Evolutionary conservation across 768 basidiomycete species (phyloP), one percentile per base, ranked within the genome.

Genomic region (Rhodotorula toruloides): DNA sequence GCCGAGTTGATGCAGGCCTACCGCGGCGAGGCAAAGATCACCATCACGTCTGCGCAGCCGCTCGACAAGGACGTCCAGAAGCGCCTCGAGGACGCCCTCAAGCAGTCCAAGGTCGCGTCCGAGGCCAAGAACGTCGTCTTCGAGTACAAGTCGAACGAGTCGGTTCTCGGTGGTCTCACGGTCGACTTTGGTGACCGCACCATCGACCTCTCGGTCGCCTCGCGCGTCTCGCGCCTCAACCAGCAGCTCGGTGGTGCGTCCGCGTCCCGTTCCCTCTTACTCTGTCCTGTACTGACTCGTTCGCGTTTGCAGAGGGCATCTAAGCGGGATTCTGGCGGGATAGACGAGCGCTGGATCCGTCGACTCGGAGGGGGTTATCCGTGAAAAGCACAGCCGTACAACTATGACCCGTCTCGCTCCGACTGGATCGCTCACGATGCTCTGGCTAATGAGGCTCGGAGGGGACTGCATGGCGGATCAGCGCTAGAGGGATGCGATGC

Each of bases 141-240:
- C 62, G 82, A 84, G 68, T 96, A 98, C 84, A 93, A 93, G 85
- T 91, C 97, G 76, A 92, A 97, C 82, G 86, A 91, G 49, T 80
- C 85, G n/a, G 81, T 97, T 63, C 80, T 98, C 68, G 96, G 94
- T 63, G 96, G 96, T 56, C 78, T 98, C 65, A 83, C 97, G 67
- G 87, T 99, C 54, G 96, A 99, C 80, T 91, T 99, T 76, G 94
- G 92, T 70, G 96, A 97, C 82, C 94, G 94, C 83, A 91, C 91
- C 58, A 88, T 99, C 74, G 96, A 99, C 80, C 84, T 98, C 65
- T 93, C 90, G 73, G 92, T 94, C 61, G 87, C 86, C 54, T 91
- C 90, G 40, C 89, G 90, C 60, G 91, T 98, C 75, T 94, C 87
- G 77, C 94, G 92, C 80, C 85, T 97, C 76, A 97, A 97, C 83